phyloP scores from a whole-genome alignment of 352 stramenopile genomes.

The Phytophthora pisi region DNA sequence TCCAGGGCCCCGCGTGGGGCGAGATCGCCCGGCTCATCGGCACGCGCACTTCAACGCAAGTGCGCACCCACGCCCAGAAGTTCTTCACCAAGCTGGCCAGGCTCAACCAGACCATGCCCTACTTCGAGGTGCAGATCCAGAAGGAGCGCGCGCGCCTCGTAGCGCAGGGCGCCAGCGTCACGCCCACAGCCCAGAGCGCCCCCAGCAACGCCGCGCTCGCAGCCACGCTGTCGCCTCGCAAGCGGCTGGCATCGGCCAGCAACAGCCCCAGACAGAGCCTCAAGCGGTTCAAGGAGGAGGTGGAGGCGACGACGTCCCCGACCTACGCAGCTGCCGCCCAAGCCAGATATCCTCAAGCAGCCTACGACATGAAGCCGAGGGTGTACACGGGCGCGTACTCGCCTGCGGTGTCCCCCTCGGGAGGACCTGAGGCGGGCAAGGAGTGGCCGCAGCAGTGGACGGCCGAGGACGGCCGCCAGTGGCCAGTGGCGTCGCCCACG shows the following conservation, averaged over 20 bases:
- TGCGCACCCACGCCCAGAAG: slow-evolving; percentile 88
- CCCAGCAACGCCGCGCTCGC: slow-evolving; percentile 37
- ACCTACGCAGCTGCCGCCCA: slow-evolving; percentile 10
- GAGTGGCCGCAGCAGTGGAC: slow-evolving; percentile 28
- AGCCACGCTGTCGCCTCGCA: slow-evolving; percentile 53
- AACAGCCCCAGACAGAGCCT: slow-evolving; percentile 25
- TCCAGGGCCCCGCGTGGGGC: slow-evolving; percentile 78
- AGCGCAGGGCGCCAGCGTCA: slow-evolving; percentile 56
- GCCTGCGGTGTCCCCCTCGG: slow-evolving; percentile 7
- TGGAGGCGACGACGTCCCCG: not conserved
- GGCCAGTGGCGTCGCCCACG: slow-evolving; percentile 28
- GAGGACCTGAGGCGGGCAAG: slow-evolving; percentile 8
- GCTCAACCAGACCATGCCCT: slow-evolving; percentile 72
- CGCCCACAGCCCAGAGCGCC: slow-evolving; percentile 43
- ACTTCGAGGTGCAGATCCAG: slow-evolving; percentile 81
- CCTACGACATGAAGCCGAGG: slow-evolving; percentile 7
- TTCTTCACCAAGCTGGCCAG: slow-evolving; percentile 89
- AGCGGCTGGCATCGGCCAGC: slow-evolving; percentile 37
- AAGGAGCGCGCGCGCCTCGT: slow-evolving; percentile 68
- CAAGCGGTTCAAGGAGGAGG: slow-evolving; percentile 28
- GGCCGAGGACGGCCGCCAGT: slow-evolving; percentile 28
- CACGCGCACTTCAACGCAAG: slow-evolving; percentile 83
- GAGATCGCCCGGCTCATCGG: slow-evolving; percentile 87
- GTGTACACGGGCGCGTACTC: slow-evolving; percentile 13
- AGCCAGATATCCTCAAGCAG: slow-evolving; percentile 9